Conservation (phyloP, 2,329 filamentous ascomycete genomes). For the Xylariales sp. region DNA sequence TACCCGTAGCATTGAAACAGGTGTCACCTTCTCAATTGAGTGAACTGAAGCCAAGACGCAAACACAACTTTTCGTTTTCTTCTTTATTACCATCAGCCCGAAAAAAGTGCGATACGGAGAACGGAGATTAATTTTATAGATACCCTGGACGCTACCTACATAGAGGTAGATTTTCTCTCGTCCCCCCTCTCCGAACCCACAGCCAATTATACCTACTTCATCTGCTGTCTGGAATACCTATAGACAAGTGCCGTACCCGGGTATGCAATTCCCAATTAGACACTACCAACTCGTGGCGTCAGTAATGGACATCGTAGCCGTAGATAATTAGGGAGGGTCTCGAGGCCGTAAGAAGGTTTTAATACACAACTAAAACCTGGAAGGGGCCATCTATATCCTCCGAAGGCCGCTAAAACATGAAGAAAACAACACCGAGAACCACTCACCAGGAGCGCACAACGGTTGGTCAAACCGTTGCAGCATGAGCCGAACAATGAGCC, state of each 20-base stretch:
- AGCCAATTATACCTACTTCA: not conserved
- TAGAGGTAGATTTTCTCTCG: no score
- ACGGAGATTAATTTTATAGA: slow-evolving; percentile 20
- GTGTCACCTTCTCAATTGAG: slow-evolving; percentile 14
- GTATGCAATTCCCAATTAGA: slow-evolving; percentile 39
- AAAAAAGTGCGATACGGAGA: slow-evolving; percentile 7
- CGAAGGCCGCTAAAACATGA: no score
- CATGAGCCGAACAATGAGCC: slow-evolving; percentile 39
- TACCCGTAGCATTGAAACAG: not conserved
- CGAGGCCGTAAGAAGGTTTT: no score
- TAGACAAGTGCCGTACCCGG: slow-evolving; percentile 37
- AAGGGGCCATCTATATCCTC: no score
- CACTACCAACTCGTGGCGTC: slow-evolving; percentile 11
- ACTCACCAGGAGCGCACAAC: slow-evolving; percentile 34
- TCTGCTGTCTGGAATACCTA: slow-evolving; percentile 6
- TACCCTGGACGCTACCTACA: not conserved
- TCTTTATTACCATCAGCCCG: slow-evolving; percentile 3
- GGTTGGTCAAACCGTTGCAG: slow-evolving; percentile 35
- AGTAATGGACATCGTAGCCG: no score
- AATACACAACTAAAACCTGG: no score
- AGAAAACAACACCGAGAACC: no score
- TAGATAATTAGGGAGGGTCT: no score
- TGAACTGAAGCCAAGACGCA: slow-evolving; percentile 14
- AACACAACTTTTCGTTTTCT: slow-evolving; percentile 16
- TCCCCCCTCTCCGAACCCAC: slow-evolving; percentile 7